Conservation (phyloP, 2,329 filamentous ascomycete species). For the Pseudocercospora eumusae region DNA sequence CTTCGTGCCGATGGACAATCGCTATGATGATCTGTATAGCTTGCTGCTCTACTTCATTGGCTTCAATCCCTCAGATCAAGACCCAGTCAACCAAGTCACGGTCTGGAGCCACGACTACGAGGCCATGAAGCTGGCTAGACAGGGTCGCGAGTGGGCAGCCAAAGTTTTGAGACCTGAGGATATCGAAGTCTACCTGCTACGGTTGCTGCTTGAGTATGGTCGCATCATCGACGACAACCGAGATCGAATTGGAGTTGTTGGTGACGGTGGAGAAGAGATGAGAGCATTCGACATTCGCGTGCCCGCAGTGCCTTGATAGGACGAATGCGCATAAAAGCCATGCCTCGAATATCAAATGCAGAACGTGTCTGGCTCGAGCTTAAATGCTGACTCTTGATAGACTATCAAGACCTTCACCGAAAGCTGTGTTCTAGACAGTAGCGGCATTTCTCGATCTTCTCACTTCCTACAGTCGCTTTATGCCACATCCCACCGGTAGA, state of each 20-base stretch:
- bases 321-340: too few species aligned
- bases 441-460: neutral
- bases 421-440: neutral
- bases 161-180: constrained; percentile 20
- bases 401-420: too few species aligned
- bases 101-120: constrained; percentile 43
- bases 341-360: neutral
- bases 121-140: constrained; percentile 15
- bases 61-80: neutral
- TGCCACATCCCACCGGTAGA: constrained; percentile 1
- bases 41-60: constrained; percentile 61
- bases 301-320: constrained; percentile 2
- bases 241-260: constrained; percentile 1
- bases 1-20: constrained; percentile 77
- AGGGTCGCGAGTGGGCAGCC: constrained; percentile 53
- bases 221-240: constrained; percentile 9
- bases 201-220: constrained; percentile 22
- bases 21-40: constrained; percentile 72
- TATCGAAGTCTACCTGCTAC: constrained; percentile 24
- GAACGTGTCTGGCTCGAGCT: neutral
- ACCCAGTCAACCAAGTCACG: neutral
- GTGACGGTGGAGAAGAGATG: constrained; percentile 10
- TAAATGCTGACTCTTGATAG: neutral
- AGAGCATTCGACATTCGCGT: neutral
- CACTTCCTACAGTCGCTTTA: neutral